Percentiles rank a stretch among this genome's conserved stretches.
Conservation (phyloP, 164 flowering plant species). For the Sedum album region DNA sequence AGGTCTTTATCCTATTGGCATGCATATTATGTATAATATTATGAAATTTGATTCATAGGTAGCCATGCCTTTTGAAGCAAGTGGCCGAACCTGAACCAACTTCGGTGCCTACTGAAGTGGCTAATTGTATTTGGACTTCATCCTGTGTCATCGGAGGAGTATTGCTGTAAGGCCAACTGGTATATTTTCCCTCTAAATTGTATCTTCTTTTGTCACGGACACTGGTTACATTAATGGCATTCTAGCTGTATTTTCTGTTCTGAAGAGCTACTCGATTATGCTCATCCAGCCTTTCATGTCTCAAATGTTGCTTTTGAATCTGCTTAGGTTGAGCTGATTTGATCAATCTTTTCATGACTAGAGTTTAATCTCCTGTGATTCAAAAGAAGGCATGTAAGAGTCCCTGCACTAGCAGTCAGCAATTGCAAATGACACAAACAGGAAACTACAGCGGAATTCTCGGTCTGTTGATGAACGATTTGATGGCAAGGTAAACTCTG, state of each 20-base stretch:
- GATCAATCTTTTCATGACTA: background rate
- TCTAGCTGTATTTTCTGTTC: background rate
- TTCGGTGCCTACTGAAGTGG: background rate
- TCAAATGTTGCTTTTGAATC: background rate
- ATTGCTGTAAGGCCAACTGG: background rate
- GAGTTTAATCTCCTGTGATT: too few relatives aligned
- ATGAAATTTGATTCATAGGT: background rate
- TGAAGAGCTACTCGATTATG: background rate
- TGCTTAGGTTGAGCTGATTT: background rate
- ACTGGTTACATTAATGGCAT: background rate
- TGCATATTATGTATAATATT: background rate
- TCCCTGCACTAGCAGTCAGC: background rate
- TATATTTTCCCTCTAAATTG: too few relatives aligned
- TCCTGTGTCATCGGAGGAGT: background rate
- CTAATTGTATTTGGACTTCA: background rate
- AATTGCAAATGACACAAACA: background rate
- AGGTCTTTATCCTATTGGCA: background rate
- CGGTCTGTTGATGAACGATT: background rate
- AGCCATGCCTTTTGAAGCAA: background rate
- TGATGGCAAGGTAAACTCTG: background rate
- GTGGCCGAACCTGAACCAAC: background rate
- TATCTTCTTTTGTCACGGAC: background rate
- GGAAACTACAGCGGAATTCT: background rate
- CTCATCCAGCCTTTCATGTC: background rate
- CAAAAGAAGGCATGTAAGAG: background rate